A percentile compares a stretch with the other conserved stretches of the same genome.
These are phyloP conservation scores for Inga leiocalycina DNA, from an alignment of 306 rosid species.

Conservation along the genomic window DNA sequence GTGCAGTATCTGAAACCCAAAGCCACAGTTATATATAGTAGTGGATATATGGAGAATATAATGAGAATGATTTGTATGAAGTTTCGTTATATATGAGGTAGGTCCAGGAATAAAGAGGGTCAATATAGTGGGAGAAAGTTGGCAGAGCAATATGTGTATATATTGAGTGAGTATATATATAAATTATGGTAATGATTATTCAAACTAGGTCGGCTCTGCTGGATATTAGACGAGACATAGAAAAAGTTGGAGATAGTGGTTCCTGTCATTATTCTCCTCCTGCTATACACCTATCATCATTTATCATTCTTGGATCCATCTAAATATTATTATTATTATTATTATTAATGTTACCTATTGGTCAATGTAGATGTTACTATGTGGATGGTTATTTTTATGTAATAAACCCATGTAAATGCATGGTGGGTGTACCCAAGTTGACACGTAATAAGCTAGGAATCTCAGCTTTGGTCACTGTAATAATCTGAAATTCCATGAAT, in stretches of 20 bases:
- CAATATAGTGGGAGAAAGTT: constrained; percentile 37
- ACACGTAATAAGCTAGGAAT: background rate
- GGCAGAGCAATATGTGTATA: constrained; percentile 11
- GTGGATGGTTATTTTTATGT: background rate
- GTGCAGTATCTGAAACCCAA: constrained; percentile 1
- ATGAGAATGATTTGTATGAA: background rate
- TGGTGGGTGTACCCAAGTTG: constrained; percentile 6
- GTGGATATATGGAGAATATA: background rate
- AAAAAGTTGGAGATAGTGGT: constrained; percentile 32
- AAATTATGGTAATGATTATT: constrained; percentile 22
- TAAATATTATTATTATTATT: background rate
- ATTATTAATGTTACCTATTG: background rate
- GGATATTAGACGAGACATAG: background rate
- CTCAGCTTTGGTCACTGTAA: background rate
- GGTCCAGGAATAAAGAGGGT: constrained; percentile 24
- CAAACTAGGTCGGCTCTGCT: background rate
- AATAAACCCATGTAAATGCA: background rate
- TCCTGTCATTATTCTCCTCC: background rate
- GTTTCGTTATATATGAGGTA: background rate
- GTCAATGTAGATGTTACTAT: background rate
- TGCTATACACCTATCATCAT: background rate
- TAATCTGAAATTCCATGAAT: background rate
- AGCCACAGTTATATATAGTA: constrained; percentile 5
- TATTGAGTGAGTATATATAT: background rate
- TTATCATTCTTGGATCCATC: background rate